Percentiles rank a stretch among this genome's conserved stretches.
Conservation (phyloP, 2,329 filamentous ascomycete species). For the Phaeoacremonium minimum region DNA sequence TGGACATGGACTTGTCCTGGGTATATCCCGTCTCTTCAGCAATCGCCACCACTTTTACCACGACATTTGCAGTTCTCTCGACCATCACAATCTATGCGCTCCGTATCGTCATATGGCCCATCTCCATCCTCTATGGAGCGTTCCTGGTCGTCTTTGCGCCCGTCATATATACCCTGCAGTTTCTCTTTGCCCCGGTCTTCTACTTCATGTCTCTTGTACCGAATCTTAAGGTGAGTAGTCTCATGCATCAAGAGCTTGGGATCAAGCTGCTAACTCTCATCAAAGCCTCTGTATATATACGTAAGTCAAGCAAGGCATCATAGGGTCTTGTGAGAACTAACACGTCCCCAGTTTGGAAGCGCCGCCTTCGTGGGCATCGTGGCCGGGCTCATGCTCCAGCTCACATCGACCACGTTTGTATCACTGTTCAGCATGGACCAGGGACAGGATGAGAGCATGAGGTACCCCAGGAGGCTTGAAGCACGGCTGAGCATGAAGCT, state of each 20-base stretch:
- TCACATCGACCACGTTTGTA: slow-evolving; percentile 50
- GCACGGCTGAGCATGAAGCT: neutral
- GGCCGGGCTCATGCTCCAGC: slow-evolving; percentile 55
- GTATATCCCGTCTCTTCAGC: too few species aligned
- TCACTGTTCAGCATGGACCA: slow-evolving; percentile 41
- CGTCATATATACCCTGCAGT: slow-evolving; percentile 7
- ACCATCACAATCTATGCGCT: too few species aligned
- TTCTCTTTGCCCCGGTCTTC: slow-evolving; percentile 13
- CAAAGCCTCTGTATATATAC: slow-evolving; percentile 10
- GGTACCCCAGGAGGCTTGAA: neutral
- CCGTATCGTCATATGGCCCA: slow-evolving; percentile 2
- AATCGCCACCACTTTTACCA: neutral
- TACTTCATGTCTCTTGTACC: slow-evolving; percentile 14
- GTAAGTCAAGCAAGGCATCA: too few species aligned
- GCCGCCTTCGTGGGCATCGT: slow-evolving; percentile 64
- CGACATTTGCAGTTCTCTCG: too few species aligned
- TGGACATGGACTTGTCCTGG: too few species aligned
- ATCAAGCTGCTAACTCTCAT: slow-evolving; percentile 1
- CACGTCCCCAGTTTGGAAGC: slow-evolving; percentile 45
- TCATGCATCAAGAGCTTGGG: neutral
- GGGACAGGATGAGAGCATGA: slow-evolving; percentile 9
- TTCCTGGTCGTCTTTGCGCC: slow-evolving; percentile 10
- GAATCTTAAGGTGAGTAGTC: slow-evolving; percentile 4
- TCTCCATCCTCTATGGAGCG: slow-evolving; percentile 3
- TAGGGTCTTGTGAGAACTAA: too few species aligned